Conservation (phyloP, 176 grass and related monocot species). For the Avena sativa region DNA sequence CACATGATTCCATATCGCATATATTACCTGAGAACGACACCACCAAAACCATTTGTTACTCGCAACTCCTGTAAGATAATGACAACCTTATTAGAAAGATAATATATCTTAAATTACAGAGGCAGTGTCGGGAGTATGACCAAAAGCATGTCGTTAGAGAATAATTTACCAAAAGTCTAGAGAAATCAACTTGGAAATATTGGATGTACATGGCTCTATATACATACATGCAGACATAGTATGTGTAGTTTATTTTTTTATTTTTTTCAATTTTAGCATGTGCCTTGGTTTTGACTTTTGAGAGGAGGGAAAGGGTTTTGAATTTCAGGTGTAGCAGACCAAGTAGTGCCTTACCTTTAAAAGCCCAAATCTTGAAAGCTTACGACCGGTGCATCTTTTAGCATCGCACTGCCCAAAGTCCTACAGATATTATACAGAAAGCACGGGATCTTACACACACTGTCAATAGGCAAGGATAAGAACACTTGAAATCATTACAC, state of each 20-base stretch:
- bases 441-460: not conserved
- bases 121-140: not conserved
- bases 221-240: not conserved
- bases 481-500: constrained; percentile 34
- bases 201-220: not conserved
- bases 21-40: constrained; percentile 83
- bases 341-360: constrained; percentile 59
- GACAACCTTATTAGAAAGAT: constrained; percentile 32
- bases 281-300: too few species aligned
- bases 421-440: constrained; percentile 40
- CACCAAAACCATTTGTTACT: constrained; percentile 83
- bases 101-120: not conserved
- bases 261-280: not conserved
- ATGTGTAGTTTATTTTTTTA: not conserved
- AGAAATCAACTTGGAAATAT: not conserved
- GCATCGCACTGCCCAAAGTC: constrained; percentile 93
- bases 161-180: not conserved
- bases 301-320: too few species aligned
- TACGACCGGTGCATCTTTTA: constrained; percentile 97
- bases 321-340: too few species aligned
- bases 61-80: constrained; percentile 74
- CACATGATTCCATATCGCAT: not conserved
- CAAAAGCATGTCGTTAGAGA: not conserved
- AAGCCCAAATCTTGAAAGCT: constrained; percentile 89
- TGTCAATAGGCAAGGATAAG: not conserved